Evolutionary conservation across 108 stramenopile species (phyloP).

Genomic region (Cyclostephanos invisitatus): DNA sequence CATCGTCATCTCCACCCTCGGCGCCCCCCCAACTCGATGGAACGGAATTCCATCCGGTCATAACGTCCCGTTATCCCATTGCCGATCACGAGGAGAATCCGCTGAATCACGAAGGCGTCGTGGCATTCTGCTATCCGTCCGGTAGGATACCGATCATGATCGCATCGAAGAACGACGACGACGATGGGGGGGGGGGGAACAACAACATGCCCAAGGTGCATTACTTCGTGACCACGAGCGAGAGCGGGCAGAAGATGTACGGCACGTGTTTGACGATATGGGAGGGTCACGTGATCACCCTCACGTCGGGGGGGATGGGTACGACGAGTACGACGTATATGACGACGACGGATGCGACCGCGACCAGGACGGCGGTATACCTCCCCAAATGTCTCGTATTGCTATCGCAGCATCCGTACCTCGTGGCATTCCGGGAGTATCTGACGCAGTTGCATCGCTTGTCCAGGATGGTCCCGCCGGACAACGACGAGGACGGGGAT

Average conservation of each 20-base stretch:
- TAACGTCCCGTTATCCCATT: slow-evolving; percentile 76
- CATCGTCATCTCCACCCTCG: neutral
- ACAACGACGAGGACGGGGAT: neutral
- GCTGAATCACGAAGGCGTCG: slow-evolving; percentile 62
- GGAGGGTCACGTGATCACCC: slow-evolving; percentile 59
- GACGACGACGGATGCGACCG: slow-evolving; percentile 8
- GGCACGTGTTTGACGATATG: slow-evolving; percentile 77
- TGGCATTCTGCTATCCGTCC: slow-evolving; percentile 74
- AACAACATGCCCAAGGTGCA: slow-evolving; percentile 80
- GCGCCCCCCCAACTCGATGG: too few species aligned
- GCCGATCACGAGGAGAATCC: slow-evolving; percentile 79
- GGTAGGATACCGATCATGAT: slow-evolving; percentile 59
- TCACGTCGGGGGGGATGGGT: slow-evolving; percentile 7
- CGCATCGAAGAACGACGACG: neutral
- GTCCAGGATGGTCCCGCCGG: slow-evolving; percentile 54
- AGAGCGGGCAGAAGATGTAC: slow-evolving; percentile 72
- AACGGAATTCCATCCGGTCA: slow-evolving; percentile 58
- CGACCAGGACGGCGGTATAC: slow-evolving; percentile 39
- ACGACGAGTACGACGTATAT: neutral
- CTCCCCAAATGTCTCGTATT: slow-evolving; percentile 91
- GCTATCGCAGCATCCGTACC: slow-evolving; percentile 89
- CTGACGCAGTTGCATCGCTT: slow-evolving; percentile 88
- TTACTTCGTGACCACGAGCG: slow-evolving; percentile 83
- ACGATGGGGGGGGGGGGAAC: neutral
- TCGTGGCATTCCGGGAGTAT: slow-evolving; percentile 86